Conservation (phyloP, 768 basidiomycete species). For the Punctularia strigosozonata region DNA sequence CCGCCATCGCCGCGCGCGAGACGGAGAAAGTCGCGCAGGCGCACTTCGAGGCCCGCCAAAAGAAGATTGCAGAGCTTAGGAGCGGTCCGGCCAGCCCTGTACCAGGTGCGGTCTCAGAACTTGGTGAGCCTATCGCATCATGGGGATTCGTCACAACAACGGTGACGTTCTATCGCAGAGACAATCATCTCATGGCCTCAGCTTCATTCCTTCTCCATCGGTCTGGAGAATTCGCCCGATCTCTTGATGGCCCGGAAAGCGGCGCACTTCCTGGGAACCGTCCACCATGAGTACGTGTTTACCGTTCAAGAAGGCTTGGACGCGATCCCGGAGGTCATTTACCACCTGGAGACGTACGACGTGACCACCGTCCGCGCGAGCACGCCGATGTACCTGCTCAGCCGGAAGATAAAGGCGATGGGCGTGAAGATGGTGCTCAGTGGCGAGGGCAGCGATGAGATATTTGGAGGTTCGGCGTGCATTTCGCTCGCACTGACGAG, state of each 20-base stretch:
- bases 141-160: not conserved
- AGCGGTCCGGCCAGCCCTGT: constrained; percentile 52
- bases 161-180: constrained; percentile 24
- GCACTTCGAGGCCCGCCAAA: constrained; percentile 61
- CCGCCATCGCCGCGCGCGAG: constrained; percentile 87
- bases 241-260: constrained; percentile 89
- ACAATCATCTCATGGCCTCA: constrained; percentile 87
- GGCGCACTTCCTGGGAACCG: constrained; percentile 86
- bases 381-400: constrained; percentile 97
- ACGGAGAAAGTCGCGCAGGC: constrained; percentile 83
- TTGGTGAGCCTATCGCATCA: constrained; percentile 27
- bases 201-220: constrained; percentile 95
- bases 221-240: constrained; percentile 91
- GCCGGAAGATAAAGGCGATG: constrained; percentile 98
- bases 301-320: constrained; percentile 97
- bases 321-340: constrained; percentile 93
- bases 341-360: constrained; percentile 97
- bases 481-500: not conserved
- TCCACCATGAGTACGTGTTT: constrained; percentile 96
- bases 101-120: constrained; percentile 32
- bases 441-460: constrained; percentile 96
- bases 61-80: constrained; percentile 36
- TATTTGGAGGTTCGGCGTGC: constrained; percentile 65
- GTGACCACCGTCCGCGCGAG: constrained; percentile 97
- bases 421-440: constrained; percentile 99